phyloP scores from a whole-genome alignment of 169 alveolate species.

The Perkinsus olseni region DNA sequence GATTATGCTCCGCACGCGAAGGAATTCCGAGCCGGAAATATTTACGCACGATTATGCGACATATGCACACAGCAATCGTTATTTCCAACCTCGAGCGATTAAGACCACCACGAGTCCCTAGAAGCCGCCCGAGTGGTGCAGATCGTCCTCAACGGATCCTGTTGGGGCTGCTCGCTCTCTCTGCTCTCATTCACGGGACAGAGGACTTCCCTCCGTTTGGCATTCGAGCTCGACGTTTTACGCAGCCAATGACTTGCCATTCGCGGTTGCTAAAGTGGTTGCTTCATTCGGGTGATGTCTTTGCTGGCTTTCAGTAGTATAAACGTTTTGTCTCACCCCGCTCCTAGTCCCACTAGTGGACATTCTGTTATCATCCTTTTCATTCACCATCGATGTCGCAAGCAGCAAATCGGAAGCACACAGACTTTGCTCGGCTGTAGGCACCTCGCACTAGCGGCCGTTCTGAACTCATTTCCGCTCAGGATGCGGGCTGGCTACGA shows the following conservation, averaged over 20 bases:
- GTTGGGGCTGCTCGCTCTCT: too few relatives aligned
- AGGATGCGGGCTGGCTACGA: constrained; percentile 45
- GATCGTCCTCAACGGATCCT: too few relatives aligned
- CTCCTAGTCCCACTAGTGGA: too few relatives aligned
- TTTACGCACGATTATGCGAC: not conserved
- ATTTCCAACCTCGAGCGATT: too few relatives aligned
- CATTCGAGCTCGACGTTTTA: too few relatives aligned
- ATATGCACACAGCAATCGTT: too few relatives aligned
- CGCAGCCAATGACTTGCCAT: too few relatives aligned
- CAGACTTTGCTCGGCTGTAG: constrained; percentile 14
- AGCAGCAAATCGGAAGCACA: not conserved
- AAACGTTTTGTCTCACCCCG: not conserved
- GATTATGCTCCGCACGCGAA: not conserved
- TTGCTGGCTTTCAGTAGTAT: not conserved
- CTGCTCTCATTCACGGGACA: too few relatives aligned
- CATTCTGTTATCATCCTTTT: not conserved
- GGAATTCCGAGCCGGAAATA: not conserved
- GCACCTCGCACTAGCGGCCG: not conserved
- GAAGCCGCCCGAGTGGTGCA: too few relatives aligned
- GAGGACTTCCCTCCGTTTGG: too few relatives aligned
- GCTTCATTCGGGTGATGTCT: not conserved
- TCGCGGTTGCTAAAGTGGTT: not conserved
- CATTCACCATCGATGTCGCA: not conserved
- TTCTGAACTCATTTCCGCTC: not conserved
- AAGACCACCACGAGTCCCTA: too few relatives aligned